A percentile compares a stretch with the other conserved stretches of the same genome.
These are phyloP conservation scores for Lavandula angustifolia DNA, from an alignment of 257 asterid genomes.

Conservation along the genomic window DNA sequence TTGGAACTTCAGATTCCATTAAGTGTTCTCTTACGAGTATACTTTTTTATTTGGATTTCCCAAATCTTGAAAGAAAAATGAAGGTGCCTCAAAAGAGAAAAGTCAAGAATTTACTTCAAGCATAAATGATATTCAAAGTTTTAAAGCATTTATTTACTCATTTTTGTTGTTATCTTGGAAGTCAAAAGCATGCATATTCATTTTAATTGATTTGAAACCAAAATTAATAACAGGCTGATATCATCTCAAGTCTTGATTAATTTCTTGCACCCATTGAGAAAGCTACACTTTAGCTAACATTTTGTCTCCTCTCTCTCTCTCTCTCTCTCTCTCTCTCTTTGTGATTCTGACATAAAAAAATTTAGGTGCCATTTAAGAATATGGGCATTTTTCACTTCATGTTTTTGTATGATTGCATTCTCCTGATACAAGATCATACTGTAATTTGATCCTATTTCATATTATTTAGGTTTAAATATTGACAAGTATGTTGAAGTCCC, in stretches of 20 bases:
- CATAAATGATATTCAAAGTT: too few species aligned
- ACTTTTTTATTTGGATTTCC: background rate
- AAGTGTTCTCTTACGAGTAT: background rate
- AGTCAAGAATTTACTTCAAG: too few species aligned
- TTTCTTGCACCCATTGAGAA: background rate
- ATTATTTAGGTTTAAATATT: too few species aligned
- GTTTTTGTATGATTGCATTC: too few species aligned
- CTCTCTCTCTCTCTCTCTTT: too few species aligned
- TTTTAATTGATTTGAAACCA: background rate
- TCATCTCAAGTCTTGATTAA: background rate
- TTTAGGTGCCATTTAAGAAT: too few species aligned
- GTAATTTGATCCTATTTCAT: too few species aligned
- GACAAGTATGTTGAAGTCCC: too few species aligned
- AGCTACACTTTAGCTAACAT: constrained; percentile 1
- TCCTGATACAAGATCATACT: too few species aligned
- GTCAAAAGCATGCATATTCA: background rate
- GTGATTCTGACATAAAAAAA: too few species aligned
- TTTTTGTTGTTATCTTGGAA: background rate
- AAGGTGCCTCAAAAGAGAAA: background rate
- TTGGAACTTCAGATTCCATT: background rate
- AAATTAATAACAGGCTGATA: background rate
- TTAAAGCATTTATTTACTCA: background rate
- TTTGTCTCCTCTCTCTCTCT: background rate
- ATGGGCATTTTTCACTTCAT: too few species aligned
- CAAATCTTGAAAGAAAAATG: background rate